phyloP scores from a whole-genome alignment of 2,329 filamentous ascomycete genomes.

The Hymenoscyphus fructigenus region DNA sequence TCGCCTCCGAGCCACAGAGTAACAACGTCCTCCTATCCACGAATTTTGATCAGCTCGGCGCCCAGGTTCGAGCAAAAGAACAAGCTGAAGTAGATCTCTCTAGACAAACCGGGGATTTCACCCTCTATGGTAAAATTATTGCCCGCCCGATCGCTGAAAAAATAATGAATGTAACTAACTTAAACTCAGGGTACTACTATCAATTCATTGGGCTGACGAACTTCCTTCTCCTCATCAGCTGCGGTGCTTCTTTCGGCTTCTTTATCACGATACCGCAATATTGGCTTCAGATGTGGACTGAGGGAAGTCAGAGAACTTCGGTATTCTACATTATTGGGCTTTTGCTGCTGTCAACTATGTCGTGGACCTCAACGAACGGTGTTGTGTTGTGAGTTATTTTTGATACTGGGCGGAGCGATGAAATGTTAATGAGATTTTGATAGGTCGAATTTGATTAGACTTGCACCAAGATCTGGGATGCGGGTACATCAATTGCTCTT shows the following conservation, averaged over 20 bases:
- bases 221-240: constrained; percentile 8
- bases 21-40: constrained; percentile 22
- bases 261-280: constrained; percentile 21
- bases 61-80: constrained; percentile 20
- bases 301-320: constrained; percentile 16
- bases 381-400: constrained; percentile 37
- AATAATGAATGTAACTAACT: constrained; percentile 3
- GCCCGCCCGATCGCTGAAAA: neutral
- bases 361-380: constrained; percentile 40
- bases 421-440: constrained; percentile 8
- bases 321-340: constrained; percentile 41
- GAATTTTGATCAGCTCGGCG: constrained; percentile 19
- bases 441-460: constrained; percentile 37
- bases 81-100: constrained; percentile 27
- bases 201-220: constrained; percentile 10
- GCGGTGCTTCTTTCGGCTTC: constrained; percentile 11
- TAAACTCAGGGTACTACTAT: constrained; percentile 15
- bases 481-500: constrained; percentile 38
- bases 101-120: constrained; percentile 26
- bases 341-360: constrained; percentile 36
- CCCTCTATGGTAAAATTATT: constrained; percentile 24
- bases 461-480: constrained; percentile 42
- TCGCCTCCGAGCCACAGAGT: constrained; percentile 27
- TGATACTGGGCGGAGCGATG: neutral
- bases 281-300: constrained; percentile 22